Evolutionary conservation across 371 early-diverging fungal genomes (phyloP).

Genomic region (Syncephalastrum contaminatum): DNA sequence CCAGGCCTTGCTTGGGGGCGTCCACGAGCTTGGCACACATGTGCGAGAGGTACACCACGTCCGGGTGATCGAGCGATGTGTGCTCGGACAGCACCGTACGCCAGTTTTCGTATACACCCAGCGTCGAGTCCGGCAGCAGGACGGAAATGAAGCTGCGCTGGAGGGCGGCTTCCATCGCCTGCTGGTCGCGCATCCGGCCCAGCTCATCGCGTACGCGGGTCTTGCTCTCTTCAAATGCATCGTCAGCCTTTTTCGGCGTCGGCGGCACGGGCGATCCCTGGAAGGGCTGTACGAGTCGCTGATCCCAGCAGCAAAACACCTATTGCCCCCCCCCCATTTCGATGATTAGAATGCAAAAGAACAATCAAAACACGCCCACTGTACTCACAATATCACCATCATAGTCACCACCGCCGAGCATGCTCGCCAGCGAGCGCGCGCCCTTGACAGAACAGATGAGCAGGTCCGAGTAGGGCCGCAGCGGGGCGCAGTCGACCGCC

Average conservation of each 20-base stretch:
- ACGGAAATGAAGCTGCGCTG: slow-evolving; percentile 32
- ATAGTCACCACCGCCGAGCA: slow-evolving; percentile 52
- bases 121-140: slow-evolving; percentile 29
- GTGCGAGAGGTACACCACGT: slow-evolving; percentile 43
- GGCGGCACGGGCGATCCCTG: slow-evolving; percentile 17
- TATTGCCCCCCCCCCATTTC: no score
- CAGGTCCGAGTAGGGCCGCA: slow-evolving; percentile 44
- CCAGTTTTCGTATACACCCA: slow-evolving; percentile 45
- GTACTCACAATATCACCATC: slow-evolving; percentile 51
- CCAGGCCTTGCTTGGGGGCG: slow-evolving; percentile 50
- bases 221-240: slow-evolving; percentile 33
- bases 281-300: slow-evolving; percentile 37
- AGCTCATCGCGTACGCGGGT: slow-evolving; percentile 20
- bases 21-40: slow-evolving; percentile 50
- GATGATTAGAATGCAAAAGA: no score
- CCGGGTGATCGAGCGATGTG: slow-evolving; percentile 27
- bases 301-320: slow-evolving; percentile 56
- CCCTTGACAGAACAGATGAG: slow-evolving; percentile 42
- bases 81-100: slow-evolving; percentile 36
- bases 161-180: slow-evolving; percentile 16
- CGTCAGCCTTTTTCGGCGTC: slow-evolving; percentile 15
- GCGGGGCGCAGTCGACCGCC: slow-evolving; percentile 34
- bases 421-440: slow-evolving; percentile 40
- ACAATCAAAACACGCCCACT: neutral
- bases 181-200: neutral